Conservation (phyloP, 805 yeast species). For the Candida xyloterini region DNA sequence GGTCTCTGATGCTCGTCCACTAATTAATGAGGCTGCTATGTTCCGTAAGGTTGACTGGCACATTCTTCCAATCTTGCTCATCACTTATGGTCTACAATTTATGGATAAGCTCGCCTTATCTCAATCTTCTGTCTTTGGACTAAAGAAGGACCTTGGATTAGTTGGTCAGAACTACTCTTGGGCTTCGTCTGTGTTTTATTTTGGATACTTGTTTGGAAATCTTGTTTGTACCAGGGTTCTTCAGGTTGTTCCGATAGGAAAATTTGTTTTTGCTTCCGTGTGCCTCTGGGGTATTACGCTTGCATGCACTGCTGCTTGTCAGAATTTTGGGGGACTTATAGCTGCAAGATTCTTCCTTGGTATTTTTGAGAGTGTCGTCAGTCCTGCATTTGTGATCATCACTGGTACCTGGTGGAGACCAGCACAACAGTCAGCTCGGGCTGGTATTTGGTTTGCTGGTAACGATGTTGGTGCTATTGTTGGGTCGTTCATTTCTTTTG, state of each 20-base stretch:
- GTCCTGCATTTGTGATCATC: constrained; percentile 55
- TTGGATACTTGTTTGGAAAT: constrained; percentile 62
- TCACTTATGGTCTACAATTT: constrained; percentile 45
- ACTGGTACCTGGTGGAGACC: constrained; percentile 59
- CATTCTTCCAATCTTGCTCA: constrained; percentile 47
- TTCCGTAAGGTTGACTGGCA: constrained; percentile 46
- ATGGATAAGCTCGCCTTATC: constrained; percentile 58
- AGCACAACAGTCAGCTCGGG: constrained; percentile 39
- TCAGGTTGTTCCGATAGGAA: constrained; percentile 58
- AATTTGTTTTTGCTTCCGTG: constrained; percentile 45
- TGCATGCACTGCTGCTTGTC: constrained; percentile 45
- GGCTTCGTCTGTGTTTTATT: constrained; percentile 37
- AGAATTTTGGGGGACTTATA: constrained; percentile 43
- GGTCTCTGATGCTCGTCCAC: constrained; percentile 12
- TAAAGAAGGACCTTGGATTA: constrained; percentile 50
- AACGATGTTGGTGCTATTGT: constrained; percentile 46
- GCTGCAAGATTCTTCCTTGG: constrained; percentile 51
- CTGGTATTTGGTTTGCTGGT: constrained; percentile 43
- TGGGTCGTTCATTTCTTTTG: constrained; percentile 54
- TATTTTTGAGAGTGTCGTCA: constrained; percentile 48
- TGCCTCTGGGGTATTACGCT: constrained; percentile 65
- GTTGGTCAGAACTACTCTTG: constrained; percentile 38
- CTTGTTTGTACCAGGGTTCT: constrained; percentile 44
- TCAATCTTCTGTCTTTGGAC: constrained; percentile 54
- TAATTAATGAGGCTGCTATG: constrained; percentile 18